Evolutionary conservation across 2,329 filamentous ascomycete genomes (phyloP), one percentile per base, ranked within the genome.

Genomic region (Ophiocordyceps camponoti-floridani): DNA sequence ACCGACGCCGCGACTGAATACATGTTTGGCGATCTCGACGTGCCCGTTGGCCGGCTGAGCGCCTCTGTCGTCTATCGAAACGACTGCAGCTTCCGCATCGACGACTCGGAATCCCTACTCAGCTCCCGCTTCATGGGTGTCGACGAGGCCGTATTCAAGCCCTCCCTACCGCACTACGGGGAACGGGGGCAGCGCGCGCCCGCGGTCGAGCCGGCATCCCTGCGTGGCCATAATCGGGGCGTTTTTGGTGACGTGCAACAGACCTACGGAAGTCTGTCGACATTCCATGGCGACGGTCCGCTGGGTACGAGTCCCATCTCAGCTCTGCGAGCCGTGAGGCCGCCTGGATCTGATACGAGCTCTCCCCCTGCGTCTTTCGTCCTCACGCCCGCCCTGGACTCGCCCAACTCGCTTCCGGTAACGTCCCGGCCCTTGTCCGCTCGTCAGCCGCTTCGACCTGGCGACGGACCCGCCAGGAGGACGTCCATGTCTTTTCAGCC

Each of bases 101-200:
- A 94, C 54, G 86, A 95, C 60, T 83, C 87, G 0, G 91, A 96
- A 62, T 82, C 88, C 5, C 65, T 96, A 9, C 64, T 96, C 40
- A 94, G 88, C 63, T 95, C 89, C 13, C 81, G 86, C 30, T 94
- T 96, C 56, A 87, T 94, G 75, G 87, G 85, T 13, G 75, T 86
- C 35, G 88, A 94, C 57, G 87, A 94, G 57, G 78, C 84, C 48
- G 84, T 85, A 55, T 93, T 94, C 59, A 77, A 78, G 48, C 87
- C 87, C 9, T 88, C 85, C 1, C 62, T 91, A 16, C 72, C 77
- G 6, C 73, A 72, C 48, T 70, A 75, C 44, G 59, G 58, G 7
- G 64, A 65, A 27, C 62, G 52, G 14, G 35, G 35, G n/a, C 47
- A 52, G 40, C 56, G 56, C 13, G 50, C 48, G 54, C 48, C 65